Evolutionary conservation across 805 yeast genomes (phyloP), one percentile per base, ranked within the genome.

Genomic region (Starmera dryadoides): DNA sequence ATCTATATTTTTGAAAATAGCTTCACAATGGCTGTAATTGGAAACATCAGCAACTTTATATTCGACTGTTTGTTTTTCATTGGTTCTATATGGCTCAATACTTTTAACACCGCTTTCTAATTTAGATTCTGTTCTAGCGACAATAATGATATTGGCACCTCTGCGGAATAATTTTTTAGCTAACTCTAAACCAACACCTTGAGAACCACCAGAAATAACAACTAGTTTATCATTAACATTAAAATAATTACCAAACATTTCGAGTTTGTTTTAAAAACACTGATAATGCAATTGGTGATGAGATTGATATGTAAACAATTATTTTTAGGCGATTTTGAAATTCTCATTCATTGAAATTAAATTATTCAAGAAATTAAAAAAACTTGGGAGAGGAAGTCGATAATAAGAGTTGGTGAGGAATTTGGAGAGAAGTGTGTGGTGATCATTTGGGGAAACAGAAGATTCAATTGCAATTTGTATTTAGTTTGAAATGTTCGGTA

Each of bases 151-250:
- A 38, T 75, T 71, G 29, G 88, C 83, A 3, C 81, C 79, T 16
- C 55, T 49, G 2, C 66, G 43, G 40, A 70, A 75, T 34, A 81
- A 63, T 40, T 73, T 68, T 32, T 65, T 63, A 0, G 95, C 95
- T 41, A 91, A 59, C 30, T 82, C 85, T 3, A 79, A 79, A 0
- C 98, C 98, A 1, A 91, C 66, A 0, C 98, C 98, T 54, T 91
- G 98, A 0, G 96, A 87, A 0, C 87, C 98, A 4, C 98, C 98
- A 0, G 95, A 76, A n/a, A 91, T 71, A 15, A 91, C 70, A 3
- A 82, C 88, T 1, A 74, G 56, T 53, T 72, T 74, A 21, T 73
- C 72, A 12, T 25, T 25, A 12, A 25, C 28, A 25, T 25, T 25
- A n/a, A 25, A 25, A 4, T 25, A 11, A 8, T 8, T 25, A n/a